phyloP scores from a whole-genome alignment of 2,329 filamentous ascomycete genomes.

The Fusarium buharicum region DNA sequence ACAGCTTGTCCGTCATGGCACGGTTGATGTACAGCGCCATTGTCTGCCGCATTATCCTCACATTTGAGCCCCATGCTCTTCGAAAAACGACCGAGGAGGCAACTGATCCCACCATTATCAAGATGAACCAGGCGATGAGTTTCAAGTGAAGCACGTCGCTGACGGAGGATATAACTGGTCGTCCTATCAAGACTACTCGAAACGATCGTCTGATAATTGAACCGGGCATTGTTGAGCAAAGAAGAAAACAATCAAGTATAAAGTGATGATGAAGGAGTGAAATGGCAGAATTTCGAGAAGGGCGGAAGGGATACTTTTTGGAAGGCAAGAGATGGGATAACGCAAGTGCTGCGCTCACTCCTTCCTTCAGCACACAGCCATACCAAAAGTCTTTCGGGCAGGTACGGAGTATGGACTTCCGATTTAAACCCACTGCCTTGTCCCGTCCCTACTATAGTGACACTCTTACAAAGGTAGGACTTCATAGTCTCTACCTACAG shows the following conservation, averaged over 20 bases:
- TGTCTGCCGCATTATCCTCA: slow-evolving; percentile 12
- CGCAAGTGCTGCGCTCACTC: background rate
- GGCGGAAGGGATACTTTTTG: too few species aligned
- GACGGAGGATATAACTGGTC: background rate
- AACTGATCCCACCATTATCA: background rate
- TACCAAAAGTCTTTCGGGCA: background rate
- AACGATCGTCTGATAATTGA: too few species aligned
- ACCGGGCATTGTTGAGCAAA: background rate
- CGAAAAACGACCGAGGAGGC: slow-evolving; percentile 18
- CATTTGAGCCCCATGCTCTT: slow-evolving; percentile 14
- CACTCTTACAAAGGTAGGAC: too few species aligned
- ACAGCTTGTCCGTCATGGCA: slow-evolving; percentile 11
- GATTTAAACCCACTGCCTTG: too few species aligned
- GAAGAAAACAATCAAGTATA: background rate
- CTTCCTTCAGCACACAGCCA: background rate
- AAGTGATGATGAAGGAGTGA: background rate
- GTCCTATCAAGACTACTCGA: background rate
- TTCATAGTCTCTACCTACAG: too few species aligned
- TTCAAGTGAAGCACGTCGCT: background rate
- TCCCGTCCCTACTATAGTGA: too few species aligned
- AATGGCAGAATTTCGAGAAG: background rate
- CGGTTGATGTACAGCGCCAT: slow-evolving; percentile 19
- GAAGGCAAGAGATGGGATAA: too few species aligned
- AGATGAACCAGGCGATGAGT: slow-evolving; percentile 4
- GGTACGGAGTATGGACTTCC: background rate